Percentiles rank a stretch among this genome's conserved stretches.
These are phyloP conservation scores for Abrus pulchellus DNA, from an alignment of 306 rosid genomes.

Conservation along the genomic window DNA sequence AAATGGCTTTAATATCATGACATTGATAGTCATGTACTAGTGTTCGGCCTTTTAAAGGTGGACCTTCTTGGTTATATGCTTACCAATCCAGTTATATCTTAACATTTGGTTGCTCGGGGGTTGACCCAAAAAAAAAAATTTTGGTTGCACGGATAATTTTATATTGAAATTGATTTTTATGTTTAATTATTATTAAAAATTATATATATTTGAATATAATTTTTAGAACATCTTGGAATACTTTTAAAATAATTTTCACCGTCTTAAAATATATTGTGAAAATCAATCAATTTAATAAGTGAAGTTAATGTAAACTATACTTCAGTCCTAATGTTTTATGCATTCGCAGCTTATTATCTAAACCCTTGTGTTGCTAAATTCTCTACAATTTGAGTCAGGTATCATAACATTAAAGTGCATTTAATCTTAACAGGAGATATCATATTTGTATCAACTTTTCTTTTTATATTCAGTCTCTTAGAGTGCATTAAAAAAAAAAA, in stretches of 20 bases:
- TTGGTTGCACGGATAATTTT: background rate
- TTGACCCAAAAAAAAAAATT: too few species aligned
- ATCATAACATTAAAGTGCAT: too few species aligned
- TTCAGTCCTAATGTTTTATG: background rate
- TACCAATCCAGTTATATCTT: background rate
- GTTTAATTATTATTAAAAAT: background rate
- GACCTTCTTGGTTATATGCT: slow-evolving; percentile 34
- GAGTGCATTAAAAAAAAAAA: too few species aligned
- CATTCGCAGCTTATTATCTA: background rate
- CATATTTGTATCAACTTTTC: too few species aligned
- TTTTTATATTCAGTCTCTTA: too few species aligned
- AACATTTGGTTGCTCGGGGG: background rate
- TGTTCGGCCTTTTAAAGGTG: slow-evolving; percentile 39
- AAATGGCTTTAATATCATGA: slow-evolving; percentile 48
- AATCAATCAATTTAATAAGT: too few species aligned
- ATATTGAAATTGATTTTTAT: background rate
- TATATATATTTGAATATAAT: background rate
- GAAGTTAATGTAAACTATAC: background rate
- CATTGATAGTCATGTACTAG: slow-evolving; percentile 48
- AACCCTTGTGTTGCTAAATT: too few species aligned
- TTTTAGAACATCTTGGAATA: background rate
- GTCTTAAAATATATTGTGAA: background rate
- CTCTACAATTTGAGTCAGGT: background rate
- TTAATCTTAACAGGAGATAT: too few species aligned
- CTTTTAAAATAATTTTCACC: too few species aligned